Base-by-base conservation (phyloP, 257 asterid species). In the Mentha longifolia region DNA sequence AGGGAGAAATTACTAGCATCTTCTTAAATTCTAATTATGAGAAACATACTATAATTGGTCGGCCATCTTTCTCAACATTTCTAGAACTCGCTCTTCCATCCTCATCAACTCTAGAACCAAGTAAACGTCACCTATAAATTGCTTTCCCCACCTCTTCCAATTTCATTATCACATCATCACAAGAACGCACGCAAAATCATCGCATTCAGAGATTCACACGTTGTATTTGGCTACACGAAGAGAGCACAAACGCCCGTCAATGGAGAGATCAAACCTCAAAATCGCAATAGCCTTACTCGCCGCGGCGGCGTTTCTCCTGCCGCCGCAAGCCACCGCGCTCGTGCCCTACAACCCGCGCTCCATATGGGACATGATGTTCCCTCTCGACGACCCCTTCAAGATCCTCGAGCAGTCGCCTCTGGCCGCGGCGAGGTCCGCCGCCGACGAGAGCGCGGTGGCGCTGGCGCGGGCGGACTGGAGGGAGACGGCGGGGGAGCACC, bases 401-500 rank as follows among this genome's bases (percentile, higher is more conserved):
- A 77, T 84, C 75, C 82, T 84, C 3, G 86, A 84, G 3, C 80
- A 79, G 7, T 69, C 89, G 30, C 85, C 86, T 1, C 65, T 79
- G 22, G 73, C 77, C 41, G 22, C 55, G 33, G 57, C 84, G 7
- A 39, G 85, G 2, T 67, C 9, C 12, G 86, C 75, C 74, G 70
- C 12, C 9, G 86, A 77, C 74, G 76, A 71, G 56, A 30, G 1
- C 45, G 71, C 73, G 7, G 12, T 81, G 17, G 82, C 85, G 0
- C 78, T 81, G 37, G 89, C 89, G 0, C 95, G 92, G 14, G 88
- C 95, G 0, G 95, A 92, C 77, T 90, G 97, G 98, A 71, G 88
- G 78, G 98, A 92, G 70, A 86, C 96, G 0, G 57, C 85, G 4
- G 54, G 71, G 35, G 87, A 80, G 52, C 98, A 92, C 73, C 58